phyloP scores from a whole-genome alignment of 2,329 filamentous ascomycete genomes.

The Rugonectria rugulosa region DNA sequence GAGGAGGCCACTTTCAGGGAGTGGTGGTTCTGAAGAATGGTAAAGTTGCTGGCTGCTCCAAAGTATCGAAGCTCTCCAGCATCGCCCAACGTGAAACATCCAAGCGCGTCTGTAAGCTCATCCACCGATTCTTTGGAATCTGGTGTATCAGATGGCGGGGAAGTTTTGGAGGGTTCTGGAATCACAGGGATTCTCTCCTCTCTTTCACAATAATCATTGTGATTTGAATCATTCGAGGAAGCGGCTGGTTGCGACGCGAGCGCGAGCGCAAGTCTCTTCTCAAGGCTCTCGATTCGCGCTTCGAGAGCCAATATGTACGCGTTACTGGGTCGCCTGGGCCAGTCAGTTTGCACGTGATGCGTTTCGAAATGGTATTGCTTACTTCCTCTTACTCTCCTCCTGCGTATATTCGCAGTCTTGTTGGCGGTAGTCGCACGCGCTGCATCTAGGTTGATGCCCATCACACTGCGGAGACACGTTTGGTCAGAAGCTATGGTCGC shows the following conservation, averaged over 20 bases:
- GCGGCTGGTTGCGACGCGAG: conserved; percentile 2
- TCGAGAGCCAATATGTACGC: conserved; percentile 15
- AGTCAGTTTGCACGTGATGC: background rate
- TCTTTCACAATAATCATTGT: background rate
- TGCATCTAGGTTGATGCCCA: conserved; percentile 18
- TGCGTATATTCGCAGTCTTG: conserved; percentile 19
- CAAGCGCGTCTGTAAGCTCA: conserved; percentile 5
- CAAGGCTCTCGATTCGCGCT: conserved; percentile 15
- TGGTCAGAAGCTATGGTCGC: too few species aligned
- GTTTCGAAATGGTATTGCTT: background rate
- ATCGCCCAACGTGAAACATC: conserved; percentile 12
- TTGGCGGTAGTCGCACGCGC: conserved; percentile 9
- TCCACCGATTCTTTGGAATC: background rate
- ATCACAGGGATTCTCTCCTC: background rate
- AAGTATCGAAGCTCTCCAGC: conserved; percentile 15
- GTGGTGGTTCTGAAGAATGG: conserved; percentile 5
- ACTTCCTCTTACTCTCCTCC: conserved; percentile 22
- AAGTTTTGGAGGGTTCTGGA: background rate
- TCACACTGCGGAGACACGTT: conserved; percentile 13
- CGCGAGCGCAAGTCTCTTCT: conserved; percentile 10
- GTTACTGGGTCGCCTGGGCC: conserved; percentile 19
- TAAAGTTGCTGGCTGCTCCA: conserved; percentile 6
- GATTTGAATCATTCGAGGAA: background rate
- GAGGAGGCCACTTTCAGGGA: conserved; percentile 9
- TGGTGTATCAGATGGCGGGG: background rate